Conservation (phyloP, 768 basidiomycete species). For the Russula compacta region DNA sequence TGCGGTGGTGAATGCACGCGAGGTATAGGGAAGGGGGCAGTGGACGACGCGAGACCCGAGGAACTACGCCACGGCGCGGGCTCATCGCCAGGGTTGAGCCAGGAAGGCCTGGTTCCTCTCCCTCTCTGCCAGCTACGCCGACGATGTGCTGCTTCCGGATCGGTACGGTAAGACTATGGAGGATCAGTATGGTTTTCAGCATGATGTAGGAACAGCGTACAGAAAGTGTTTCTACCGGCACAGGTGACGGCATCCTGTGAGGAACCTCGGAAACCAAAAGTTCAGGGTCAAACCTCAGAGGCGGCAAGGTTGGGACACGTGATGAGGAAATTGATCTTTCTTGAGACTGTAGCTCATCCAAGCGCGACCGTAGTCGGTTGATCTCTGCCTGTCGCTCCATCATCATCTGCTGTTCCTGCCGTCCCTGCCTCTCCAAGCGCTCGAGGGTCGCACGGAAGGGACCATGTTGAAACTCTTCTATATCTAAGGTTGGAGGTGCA, state of each 20-base stretch:
- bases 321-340: slow-evolving; percentile 2
- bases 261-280: neutral
- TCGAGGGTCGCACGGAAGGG: slow-evolving; percentile 25
- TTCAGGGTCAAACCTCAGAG: slow-evolving; percentile 14
- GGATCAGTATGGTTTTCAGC: neutral
- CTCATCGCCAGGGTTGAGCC: neutral
- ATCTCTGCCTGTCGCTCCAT: slow-evolving; percentile 18
- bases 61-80: slow-evolving; percentile 3
- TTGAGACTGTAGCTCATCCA: slow-evolving; percentile 9
- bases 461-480: slow-evolving; percentile 24
- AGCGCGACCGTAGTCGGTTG: slow-evolving; percentile 16
- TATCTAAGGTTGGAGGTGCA: slow-evolving; percentile 14
- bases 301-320: slow-evolving; percentile 18
- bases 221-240: neutral
- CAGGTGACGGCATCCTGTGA: slow-evolving; percentile 7
- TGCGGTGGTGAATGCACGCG: slow-evolving; percentile 12
- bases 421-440: slow-evolving; percentile 4
- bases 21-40: slow-evolving; percentile 7
- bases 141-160: slow-evolving; percentile 4
- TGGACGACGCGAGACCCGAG: neutral
- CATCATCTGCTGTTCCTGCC: slow-evolving; percentile 10
- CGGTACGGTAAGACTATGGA: slow-evolving; percentile 8
- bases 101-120: slow-evolving; percentile 1
- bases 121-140: slow-evolving; percentile 12
- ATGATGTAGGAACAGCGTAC: neutral